Conservation (phyloP, 345 rosid genomes). For the rapeseed (Brassica napus) region Da-Ae NC_063445.1:17407501-17408000, state of each 20-base stretch:
- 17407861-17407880: constrained; percentile 61
- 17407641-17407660: background rate
- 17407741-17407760: constrained; percentile 48
- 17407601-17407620: constrained; percentile 44
- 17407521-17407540: background rate
- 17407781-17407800: constrained; percentile 21
- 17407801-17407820: background rate
- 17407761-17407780: constrained; percentile 46
- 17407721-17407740: constrained; percentile 64
- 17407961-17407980: constrained; percentile 50
- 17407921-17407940: constrained; percentile 51
- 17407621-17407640: constrained; percentile 32
- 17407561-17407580: constrained; percentile 55
- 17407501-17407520: background rate
- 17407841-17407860: constrained; percentile 44
- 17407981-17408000: constrained; percentile 48
- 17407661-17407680: background rate
- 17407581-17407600: constrained; percentile 72
- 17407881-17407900: constrained; percentile 52
- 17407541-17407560: background rate
- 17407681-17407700: background rate
- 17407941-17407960: constrained; percentile 54
- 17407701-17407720: background rate
- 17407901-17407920: constrained; percentile 43
- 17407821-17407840: background rate